These are phyloP conservation scores for Taphrina populina DNA, from an alignment of 1,139 yeast species.

Conservation along the genomic window DNA sequence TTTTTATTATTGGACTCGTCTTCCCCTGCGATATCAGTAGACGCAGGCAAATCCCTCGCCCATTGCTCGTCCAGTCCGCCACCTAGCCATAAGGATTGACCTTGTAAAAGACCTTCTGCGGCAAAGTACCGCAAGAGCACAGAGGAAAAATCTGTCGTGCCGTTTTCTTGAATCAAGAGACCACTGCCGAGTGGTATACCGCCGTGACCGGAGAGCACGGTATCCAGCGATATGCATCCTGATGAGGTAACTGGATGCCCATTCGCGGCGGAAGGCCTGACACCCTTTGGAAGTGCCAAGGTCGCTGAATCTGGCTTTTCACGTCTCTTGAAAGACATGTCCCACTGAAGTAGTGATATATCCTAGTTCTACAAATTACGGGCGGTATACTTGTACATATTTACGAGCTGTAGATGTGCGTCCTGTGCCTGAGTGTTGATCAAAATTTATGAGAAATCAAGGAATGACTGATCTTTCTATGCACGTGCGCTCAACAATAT, in stretches of 20 bases:
- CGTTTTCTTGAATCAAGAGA: constrained; percentile 73
- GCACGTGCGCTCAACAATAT: too few relatives aligned
- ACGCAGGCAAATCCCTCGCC: constrained; percentile 70
- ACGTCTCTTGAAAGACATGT: constrained; percentile 27
- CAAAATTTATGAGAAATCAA: too few relatives aligned
- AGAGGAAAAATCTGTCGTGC: constrained; percentile 86
- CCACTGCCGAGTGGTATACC: constrained; percentile 81
- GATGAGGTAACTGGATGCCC: constrained; percentile 34
- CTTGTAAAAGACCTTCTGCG: constrained; percentile 74
- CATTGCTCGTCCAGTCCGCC: constrained; percentile 63
- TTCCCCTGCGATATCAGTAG: constrained; percentile 46
- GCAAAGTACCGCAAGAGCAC: constrained; percentile 69
- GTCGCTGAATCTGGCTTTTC: constrained; percentile 14
- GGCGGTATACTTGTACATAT: too few relatives aligned
- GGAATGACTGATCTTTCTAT: too few relatives aligned
- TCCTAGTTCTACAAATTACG: background rate
- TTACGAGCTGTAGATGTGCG: too few relatives aligned
- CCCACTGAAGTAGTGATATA: background rate
- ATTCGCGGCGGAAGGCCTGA: constrained; percentile 35
- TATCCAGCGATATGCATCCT: constrained; percentile 53
- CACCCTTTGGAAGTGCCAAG: constrained; percentile 18
- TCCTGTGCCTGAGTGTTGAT: too few relatives aligned
- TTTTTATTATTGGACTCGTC: constrained; percentile 51
- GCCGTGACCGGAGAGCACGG: constrained; percentile 63
- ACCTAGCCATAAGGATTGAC: constrained; percentile 52